Conservation (phyloP, 1,139 yeast species). For the Kodamaea arcana region DNA sequence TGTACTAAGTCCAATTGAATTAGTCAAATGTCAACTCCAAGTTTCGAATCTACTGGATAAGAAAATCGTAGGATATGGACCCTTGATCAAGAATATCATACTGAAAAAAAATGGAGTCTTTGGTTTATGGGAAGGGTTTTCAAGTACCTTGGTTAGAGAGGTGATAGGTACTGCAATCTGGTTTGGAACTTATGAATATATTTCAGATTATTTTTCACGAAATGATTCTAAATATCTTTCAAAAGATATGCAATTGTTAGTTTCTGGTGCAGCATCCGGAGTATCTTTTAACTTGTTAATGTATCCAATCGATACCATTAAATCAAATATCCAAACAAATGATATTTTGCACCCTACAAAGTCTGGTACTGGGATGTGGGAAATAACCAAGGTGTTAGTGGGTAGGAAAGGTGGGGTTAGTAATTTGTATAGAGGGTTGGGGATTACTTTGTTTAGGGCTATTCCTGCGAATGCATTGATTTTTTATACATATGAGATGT, state of each 20-base stretch:
- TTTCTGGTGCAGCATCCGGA: conserved; percentile 88
- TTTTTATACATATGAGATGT: conserved; percentile 70
- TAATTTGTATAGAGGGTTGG: conserved; percentile 80
- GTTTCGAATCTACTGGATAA: conserved; percentile 48
- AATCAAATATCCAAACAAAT: conserved; percentile 79
- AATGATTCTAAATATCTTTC: conserved; percentile 15
- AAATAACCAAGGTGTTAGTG: conserved; percentile 27
- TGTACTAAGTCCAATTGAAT: conserved; percentile 83
- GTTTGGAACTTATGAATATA: conserved; percentile 83
- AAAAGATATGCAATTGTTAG: conserved; percentile 49
- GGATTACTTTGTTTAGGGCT: conserved; percentile 76
- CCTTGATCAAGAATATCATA: conserved; percentile 44
- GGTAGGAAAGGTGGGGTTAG: conserved; percentile 49
- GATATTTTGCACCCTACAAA: conserved; percentile 17
- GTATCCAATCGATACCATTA: conserved; percentile 89
- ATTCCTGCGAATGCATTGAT: conserved; percentile 89
- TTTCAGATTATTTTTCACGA: conserved; percentile 36
- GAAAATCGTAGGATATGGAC: conserved; percentile 14
- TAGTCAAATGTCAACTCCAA: conserved; percentile 84
- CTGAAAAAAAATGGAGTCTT: conserved; percentile 46
- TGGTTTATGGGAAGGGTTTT: conserved; percentile 77
- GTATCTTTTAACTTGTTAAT: conserved; percentile 71
- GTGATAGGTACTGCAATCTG: conserved; percentile 89
- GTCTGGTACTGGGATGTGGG: conserved; percentile 5
- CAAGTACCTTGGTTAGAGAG: conserved; percentile 80